A percentile compares a stretch with the other conserved stretches of the same genome.
These are phyloP conservation scores for Carex cristatella DNA, from an alignment of 176 grass and related monocot genomes.

Conservation along the genomic window DNA sequence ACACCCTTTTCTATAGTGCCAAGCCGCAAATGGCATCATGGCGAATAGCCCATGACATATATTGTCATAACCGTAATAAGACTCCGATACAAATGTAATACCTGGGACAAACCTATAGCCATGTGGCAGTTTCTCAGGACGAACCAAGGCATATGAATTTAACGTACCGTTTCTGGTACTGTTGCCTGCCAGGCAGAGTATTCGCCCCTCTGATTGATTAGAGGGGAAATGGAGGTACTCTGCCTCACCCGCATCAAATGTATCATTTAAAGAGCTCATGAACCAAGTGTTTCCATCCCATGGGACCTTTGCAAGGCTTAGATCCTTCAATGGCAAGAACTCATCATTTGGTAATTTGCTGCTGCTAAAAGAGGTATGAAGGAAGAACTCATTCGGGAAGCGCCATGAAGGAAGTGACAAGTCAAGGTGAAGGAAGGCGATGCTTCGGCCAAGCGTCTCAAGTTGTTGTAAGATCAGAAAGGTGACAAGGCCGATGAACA, in stretches of 20 bases:
- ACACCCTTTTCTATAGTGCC: conserved; percentile 24
- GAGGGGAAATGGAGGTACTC: conserved; percentile 33
- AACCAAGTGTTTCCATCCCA: conserved; percentile 23
- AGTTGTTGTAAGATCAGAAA: conserved; percentile 17
- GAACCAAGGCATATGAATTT: conserved; percentile 25
- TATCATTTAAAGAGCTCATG: conserved; percentile 33
- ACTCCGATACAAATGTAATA: conserved; percentile 29
- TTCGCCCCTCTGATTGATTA: neutral
- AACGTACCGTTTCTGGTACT: conserved; percentile 11
- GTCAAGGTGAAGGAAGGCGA: neutral
- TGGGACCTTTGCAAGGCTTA: neutral
- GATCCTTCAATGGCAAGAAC: conserved; percentile 30
- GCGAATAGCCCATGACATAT: conserved; percentile 25
- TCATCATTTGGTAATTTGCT: neutral
- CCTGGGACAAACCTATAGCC: conserved; percentile 13
- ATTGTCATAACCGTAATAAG: conserved; percentile 28
- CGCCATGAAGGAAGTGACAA: neutral
- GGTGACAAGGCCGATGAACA: conserved; percentile 19
- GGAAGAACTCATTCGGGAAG: neutral
- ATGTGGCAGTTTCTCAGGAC: conserved; percentile 17
- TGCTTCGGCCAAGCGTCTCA: neutral
- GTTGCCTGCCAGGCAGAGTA: conserved; percentile 17
- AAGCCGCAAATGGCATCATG: conserved; percentile 23
- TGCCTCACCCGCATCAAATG: conserved; percentile 24
- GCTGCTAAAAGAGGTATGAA: too few species aligned